A percentile compares a stretch with the other conserved stretches of the same genome.
These are phyloP conservation scores for Pseudopithomyces chartarum DNA, from an alignment of 2,329 filamentous ascomycete species.

Conservation along the genomic window DNA sequence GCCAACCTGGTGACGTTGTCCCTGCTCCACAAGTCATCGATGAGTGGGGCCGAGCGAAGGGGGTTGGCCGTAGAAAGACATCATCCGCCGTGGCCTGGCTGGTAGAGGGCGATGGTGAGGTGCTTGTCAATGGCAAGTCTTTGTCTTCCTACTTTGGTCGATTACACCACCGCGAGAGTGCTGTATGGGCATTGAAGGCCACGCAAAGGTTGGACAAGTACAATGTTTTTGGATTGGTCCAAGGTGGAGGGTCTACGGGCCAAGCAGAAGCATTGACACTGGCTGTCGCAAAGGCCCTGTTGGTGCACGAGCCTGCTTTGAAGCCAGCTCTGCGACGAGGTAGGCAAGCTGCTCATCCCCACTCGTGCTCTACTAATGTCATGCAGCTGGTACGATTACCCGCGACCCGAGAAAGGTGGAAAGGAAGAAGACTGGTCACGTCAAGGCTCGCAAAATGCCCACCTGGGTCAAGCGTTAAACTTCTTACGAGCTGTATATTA, in stretches of 20 bases:
- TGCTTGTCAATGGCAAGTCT: slow-evolving; percentile 88
- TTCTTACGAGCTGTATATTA: slow-evolving; percentile 1
- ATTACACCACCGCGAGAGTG: slow-evolving; percentile 92
- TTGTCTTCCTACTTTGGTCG: slow-evolving; percentile 81
- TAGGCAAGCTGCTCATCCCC: slow-evolving; percentile 56
- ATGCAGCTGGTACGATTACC: slow-evolving; percentile 84
- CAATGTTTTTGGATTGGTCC: slow-evolving; percentile 87
- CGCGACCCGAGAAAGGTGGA: slow-evolving; percentile 91
- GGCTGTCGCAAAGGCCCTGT: slow-evolving; percentile 83
- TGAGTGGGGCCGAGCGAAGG: slow-evolving; percentile 75
- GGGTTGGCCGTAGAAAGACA: slow-evolving; percentile 84
- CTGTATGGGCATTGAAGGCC: slow-evolving; percentile 84
- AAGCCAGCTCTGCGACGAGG: slow-evolving; percentile 88
- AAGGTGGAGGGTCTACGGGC: slow-evolving; percentile 88
- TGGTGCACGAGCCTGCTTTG: slow-evolving; percentile 89
- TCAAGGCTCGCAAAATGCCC: slow-evolving; percentile 98
- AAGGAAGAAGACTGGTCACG: slow-evolving; percentile 94
- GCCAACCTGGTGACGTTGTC: slow-evolving; percentile 71
- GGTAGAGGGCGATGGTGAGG: slow-evolving; percentile 90
- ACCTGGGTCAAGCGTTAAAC: slow-evolving; percentile 87
- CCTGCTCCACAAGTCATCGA: slow-evolving; percentile 72
- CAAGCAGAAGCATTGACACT: slow-evolving; percentile 94
- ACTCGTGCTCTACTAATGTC: slow-evolving; percentile 47
- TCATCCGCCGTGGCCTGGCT: slow-evolving; percentile 84
- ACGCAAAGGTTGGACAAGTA: slow-evolving; percentile 91